phyloP scores from a whole-genome alignment of 202 grass and related monocot species.

The Zoysia matrella region DNA sequence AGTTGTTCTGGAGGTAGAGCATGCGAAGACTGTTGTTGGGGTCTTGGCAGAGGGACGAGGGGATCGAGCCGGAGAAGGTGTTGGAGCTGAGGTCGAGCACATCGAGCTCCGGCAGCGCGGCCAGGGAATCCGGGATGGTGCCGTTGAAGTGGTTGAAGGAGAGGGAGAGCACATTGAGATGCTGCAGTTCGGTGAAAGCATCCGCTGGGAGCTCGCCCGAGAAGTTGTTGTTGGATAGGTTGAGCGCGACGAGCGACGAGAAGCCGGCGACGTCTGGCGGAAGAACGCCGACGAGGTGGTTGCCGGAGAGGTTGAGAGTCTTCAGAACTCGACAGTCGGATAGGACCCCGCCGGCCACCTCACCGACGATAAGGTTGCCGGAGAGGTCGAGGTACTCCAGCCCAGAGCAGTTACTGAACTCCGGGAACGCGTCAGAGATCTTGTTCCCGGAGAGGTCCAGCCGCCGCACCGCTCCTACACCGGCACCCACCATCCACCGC shows the following conservation, averaged over 20 bases:
- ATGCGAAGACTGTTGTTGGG: too few relatives aligned
- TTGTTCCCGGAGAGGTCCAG: too few relatives aligned
- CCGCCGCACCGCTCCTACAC: too few relatives aligned
- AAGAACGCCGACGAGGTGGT: too few relatives aligned
- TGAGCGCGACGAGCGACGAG: too few relatives aligned
- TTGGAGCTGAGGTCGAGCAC: constrained; percentile 45
- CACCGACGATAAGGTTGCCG: constrained; percentile 59
- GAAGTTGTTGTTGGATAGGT: neutral
- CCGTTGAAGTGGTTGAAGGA: constrained; percentile 90
- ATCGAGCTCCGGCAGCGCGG: constrained; percentile 63
- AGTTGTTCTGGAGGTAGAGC: too few relatives aligned
- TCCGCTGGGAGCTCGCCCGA: constrained; percentile 66
- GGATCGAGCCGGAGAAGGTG: too few relatives aligned
- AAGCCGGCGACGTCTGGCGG: too few relatives aligned
- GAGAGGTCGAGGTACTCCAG: neutral
- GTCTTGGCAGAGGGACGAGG: too few relatives aligned
- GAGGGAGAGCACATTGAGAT: constrained; percentile 63
- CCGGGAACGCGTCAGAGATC: too few relatives aligned
- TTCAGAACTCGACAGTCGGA: constrained; percentile 56
- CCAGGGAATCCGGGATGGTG: constrained; percentile 56
- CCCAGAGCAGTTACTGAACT: too few relatives aligned
- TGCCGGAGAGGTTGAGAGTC: neutral
- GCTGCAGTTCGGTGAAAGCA: constrained; percentile 56
- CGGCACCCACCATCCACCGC: constrained; percentile 39
- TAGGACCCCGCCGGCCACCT: constrained; percentile 47